phyloP scores from a whole-genome alignment of 2,329 filamentous ascomycete genomes.

The Berkeleyomyces basicola region DNA sequence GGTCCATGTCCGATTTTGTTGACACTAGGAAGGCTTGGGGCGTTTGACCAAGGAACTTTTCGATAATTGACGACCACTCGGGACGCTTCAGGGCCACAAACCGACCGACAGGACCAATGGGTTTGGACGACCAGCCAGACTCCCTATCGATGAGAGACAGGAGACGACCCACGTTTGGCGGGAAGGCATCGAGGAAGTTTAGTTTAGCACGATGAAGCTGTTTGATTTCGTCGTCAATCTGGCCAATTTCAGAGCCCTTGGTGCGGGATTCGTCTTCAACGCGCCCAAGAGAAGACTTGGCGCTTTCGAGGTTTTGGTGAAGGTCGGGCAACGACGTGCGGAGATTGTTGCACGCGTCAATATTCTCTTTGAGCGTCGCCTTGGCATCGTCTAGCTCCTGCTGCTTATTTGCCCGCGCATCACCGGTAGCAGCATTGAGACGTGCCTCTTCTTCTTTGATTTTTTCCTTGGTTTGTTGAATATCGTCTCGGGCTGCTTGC shows the following conservation, averaged over 20 bases:
- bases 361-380: background rate
- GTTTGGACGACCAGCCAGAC: conserved; percentile 47
- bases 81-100: conserved; percentile 62
- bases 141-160: conserved; percentile 56
- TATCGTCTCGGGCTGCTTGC: conserved; percentile 32
- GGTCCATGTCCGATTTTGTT: conserved; percentile 56
- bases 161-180: conserved; percentile 43
- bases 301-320: conserved; percentile 3
- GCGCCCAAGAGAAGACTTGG: conserved; percentile 16
- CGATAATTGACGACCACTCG: conserved; percentile 69
- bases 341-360: background rate
- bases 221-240: conserved; percentile 17
- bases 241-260: conserved; percentile 16
- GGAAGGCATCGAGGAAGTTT: conserved; percentile 47
- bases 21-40: conserved; percentile 70
- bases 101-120: conserved; percentile 69
- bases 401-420: conserved; percentile 45
- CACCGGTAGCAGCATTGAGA: conserved; percentile 52
- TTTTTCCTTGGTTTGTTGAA: conserved; percentile 28
- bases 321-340: background rate
- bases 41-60: conserved; percentile 52
- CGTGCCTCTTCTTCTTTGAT: conserved; percentile 41
- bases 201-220: conserved; percentile 26
- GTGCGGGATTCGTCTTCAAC: conserved; percentile 16
- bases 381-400: conserved; percentile 27